Base-by-base conservation (phyloP, 495 filamentous ascomycete species). In the Aspergillus ostianus region DNA sequence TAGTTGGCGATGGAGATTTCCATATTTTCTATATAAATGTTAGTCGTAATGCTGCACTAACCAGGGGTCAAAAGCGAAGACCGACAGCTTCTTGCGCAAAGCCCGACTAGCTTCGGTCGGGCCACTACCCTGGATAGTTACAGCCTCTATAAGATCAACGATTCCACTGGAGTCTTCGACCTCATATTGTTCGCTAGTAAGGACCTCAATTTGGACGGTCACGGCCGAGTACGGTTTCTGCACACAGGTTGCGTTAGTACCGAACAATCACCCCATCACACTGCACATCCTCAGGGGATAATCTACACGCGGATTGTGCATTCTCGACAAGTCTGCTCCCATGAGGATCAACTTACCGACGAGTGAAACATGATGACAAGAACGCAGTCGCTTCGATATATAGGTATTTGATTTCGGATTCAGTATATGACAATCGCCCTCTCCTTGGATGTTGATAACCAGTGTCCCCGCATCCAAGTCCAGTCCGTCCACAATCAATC, bases 181-280 rank as follows among this genome's bases (percentile, higher is more conserved):
- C 55, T 93, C 90, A 75, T 90, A 92, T 64, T 88, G 81, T 74
- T 97, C 93, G 70, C 90, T 88, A 12, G 92, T 97, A 55, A 98
- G 84, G 48, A 87, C 85, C 70, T 98, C 93, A 61, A 99, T 87
- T 55, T 90, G 89, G n/a, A 96, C 95, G 20, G 93, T 95, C 61
- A 98, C 86, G 10, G 95, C 91, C 56, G 95, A 87, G 72, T 92
- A 98, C 0, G 95, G 93, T 74, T 98, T 97, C 80, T 91, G 57
- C 51, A 47, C 36, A 15, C 9, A 51, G 4, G 4, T 15, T 13
- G 18, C 18, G 47, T 47, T 15, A 59, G 29, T 45, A 30, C 6
- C 52, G 21, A 21, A 44, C 15, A 15, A 30, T 3, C 18, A 19
- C 13, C 19, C 45, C 45, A 36, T 44, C 27, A 8, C 27, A 23